phyloP scores from a whole-genome alignment of 805 yeast species.

The Candida fluviatilis region DNA sequence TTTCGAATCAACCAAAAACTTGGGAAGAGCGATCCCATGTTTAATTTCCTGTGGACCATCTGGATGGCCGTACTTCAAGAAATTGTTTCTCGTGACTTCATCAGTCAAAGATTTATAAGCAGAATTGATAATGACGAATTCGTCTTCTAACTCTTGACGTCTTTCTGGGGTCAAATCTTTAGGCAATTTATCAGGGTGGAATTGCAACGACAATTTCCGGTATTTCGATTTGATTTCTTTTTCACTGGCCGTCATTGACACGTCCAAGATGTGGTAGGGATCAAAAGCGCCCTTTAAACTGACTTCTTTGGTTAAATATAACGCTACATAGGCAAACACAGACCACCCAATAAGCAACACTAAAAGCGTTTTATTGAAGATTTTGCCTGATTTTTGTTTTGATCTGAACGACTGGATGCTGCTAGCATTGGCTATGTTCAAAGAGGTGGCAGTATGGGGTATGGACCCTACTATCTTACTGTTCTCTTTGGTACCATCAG shows the following conservation, averaged over 20 bases:
- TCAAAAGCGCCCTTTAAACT: constrained; percentile 61
- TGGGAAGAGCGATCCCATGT: constrained; percentile 95
- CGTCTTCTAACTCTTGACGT: constrained; percentile 59
- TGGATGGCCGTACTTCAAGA: constrained; percentile 88
- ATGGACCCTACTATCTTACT: constrained; percentile 28
- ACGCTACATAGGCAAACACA: constrained; percentile 38
- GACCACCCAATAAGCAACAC: constrained; percentile 57
- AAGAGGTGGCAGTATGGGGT: constrained; percentile 28
- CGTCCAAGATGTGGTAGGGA: constrained; percentile 83
- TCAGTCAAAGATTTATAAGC: constrained; percentile 96
- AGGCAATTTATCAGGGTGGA: constrained; percentile 90
- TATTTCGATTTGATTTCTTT: constrained; percentile 77
- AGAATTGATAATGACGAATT: constrained; percentile 75
- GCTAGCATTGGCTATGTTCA: constrained; percentile 24
- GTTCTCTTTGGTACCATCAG: constrained; percentile 17
- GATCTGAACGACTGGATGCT: constrained; percentile 22
- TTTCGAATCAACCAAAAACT: constrained; percentile 80
- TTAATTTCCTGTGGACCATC: constrained; percentile 91
- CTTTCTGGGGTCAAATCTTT: constrained; percentile 57
- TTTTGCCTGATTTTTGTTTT: constrained; percentile 21
- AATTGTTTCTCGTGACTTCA: constrained; percentile 77
- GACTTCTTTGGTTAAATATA: constrained; percentile 39
- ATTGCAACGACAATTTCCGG: constrained; percentile 80
- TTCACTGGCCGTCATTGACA: constrained; percentile 63
- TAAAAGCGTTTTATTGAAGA: constrained; percentile 36